Evolutionary conservation across 805 yeast genomes (phyloP), one percentile per base, ranked within the genome.

Genomic region (Schwanniomyces occidentalis): DNA sequence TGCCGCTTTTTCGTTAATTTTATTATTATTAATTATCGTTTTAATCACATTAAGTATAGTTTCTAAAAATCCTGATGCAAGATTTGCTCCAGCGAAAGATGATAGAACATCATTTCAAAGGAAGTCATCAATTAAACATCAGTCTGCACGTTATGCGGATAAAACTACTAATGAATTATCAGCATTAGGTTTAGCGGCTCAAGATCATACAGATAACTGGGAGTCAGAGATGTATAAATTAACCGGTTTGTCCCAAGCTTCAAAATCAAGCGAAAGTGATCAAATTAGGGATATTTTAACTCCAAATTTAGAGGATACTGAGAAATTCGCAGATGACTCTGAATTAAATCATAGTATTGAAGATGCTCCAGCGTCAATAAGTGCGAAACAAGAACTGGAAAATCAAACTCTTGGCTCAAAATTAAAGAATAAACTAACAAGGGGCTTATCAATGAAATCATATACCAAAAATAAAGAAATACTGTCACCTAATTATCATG

Each of bases 101-200:
- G 96, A 90, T 59, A 80, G 97, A 75, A 80, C 88, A 15, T 87
- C 96, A 7, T 90, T 90, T 79, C 93, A 84, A 54, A 61, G 70
- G 50, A 58, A 55, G 51, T 50, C 65, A 3, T 60, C 67, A 3
- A 34, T 63, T 21, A 63, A 60, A 54, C 37, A 48, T 18, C 36
- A 15, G 18, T 19, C 27, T 14, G 21, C 21, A 8, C 24, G 23
- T 19, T 27, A 26, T 27, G 9, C 22, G n/a, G 27, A 27, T 5
- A 60, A 53, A 18, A 30, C 28, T 12, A 65, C 58, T 12, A 66
- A 68, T 16, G 87, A 81, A 56, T 68, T 86, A 40, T 52, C 80
- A 25, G 95, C 90, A 3, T 70, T 87, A 41, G 95, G 95, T 40
- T 55, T 68, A 10, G 86, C 89, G n/a, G 95, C 95, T 4, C 82